Percentiles rank a stretch among this genome's conserved stretches.
Conservation (phyloP, 2,329 filamentous ascomycete genomes). For the Trichoderma hamatum region DNA sequence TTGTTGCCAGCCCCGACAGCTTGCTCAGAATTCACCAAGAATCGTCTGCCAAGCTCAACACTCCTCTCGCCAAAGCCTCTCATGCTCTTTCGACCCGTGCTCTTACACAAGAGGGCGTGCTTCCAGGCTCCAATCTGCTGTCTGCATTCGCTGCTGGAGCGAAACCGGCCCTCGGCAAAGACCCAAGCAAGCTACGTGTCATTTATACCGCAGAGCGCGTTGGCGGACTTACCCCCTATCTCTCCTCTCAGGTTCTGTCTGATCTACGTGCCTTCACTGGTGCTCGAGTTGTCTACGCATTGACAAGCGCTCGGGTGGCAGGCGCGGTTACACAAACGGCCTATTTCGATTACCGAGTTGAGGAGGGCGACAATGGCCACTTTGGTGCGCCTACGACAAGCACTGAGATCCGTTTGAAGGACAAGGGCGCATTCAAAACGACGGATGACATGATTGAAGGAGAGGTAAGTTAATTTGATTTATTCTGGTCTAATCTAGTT, state of each 20-base stretch:
- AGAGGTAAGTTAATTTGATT: constrained; percentile 56
- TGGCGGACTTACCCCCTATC: constrained; percentile 61
- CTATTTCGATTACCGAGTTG: constrained; percentile 80
- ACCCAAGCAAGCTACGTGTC: constrained; percentile 75
- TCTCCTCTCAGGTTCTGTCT: constrained; percentile 72
- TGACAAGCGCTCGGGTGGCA: constrained; percentile 81
- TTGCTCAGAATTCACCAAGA: constrained; percentile 69
- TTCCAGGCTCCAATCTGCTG: constrained; percentile 59
- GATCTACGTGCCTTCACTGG: constrained; percentile 82
- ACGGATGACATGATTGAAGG: constrained; percentile 65
- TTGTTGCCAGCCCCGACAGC: constrained; percentile 76
- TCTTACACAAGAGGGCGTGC: constrained; percentile 70
- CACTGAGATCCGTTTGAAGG: constrained; percentile 75
- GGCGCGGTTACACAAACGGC: constrained; percentile 87
- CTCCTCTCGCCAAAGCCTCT: constrained; percentile 66
- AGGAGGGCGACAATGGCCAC: constrained; percentile 53
- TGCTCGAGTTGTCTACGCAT: constrained; percentile 80
- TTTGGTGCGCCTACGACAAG: constrained; percentile 83
- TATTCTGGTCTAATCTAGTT: no score
- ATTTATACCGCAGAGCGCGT: constrained; percentile 77
- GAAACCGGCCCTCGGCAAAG: constrained; percentile 61
- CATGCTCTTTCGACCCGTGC: constrained; percentile 73
- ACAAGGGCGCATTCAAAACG: constrained; percentile 62
- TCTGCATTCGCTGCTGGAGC: constrained; percentile 60
- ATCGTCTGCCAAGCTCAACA: constrained; percentile 61